phyloP scores from a whole-genome alignment of 2,329 filamentous ascomycete species.

The Botrytis pseudocinerea region DNA sequence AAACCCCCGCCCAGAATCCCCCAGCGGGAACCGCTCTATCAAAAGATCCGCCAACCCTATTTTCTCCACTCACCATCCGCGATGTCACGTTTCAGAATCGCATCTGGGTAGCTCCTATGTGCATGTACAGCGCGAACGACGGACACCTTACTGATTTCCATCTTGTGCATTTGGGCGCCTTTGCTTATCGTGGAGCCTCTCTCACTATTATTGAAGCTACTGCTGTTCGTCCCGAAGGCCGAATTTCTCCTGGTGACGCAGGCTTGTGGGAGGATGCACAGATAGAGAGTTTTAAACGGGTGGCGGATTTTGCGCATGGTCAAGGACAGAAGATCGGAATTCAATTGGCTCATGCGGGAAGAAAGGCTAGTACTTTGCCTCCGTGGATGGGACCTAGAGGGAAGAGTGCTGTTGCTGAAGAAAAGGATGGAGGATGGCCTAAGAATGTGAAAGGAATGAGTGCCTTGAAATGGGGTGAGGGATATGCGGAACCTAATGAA shows the following conservation, averaged over 20 bases:
- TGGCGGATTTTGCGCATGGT: slow-evolving; percentile 48
- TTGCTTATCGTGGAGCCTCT: slow-evolving; percentile 40
- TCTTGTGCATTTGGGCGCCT: slow-evolving; percentile 39
- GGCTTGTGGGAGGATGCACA: slow-evolving; percentile 44
- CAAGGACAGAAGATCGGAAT: slow-evolving; percentile 67
- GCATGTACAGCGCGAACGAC: slow-evolving; percentile 43
- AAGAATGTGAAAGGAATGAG: slow-evolving; percentile 51
- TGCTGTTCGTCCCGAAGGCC: slow-evolving; percentile 40
- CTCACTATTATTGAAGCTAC: slow-evolving; percentile 43
- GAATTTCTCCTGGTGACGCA: slow-evolving; percentile 39
- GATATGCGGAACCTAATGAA: slow-evolving; percentile 57
- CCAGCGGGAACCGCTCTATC: slow-evolving; percentile 38
- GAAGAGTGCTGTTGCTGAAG: slow-evolving; percentile 37
- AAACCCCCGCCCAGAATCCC: slow-evolving; percentile 29
- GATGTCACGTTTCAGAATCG: slow-evolving; percentile 49
- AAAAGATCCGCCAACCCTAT: slow-evolving; percentile 42
- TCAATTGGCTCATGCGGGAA: slow-evolving; percentile 67
- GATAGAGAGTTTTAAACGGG: slow-evolving; percentile 41
- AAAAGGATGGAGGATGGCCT: slow-evolving; percentile 44
- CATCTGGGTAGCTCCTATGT: slow-evolving; percentile 49
- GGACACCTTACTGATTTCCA: slow-evolving; percentile 42
- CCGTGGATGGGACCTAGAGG: slow-evolving; percentile 41
- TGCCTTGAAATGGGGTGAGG: slow-evolving; percentile 58
- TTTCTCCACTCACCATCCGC: slow-evolving; percentile 48
- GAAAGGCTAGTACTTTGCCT: slow-evolving; percentile 44